Evolutionary conservation across 305 asterid species (phyloP).

Genomic region (Fraxinus nigra): DNA sequence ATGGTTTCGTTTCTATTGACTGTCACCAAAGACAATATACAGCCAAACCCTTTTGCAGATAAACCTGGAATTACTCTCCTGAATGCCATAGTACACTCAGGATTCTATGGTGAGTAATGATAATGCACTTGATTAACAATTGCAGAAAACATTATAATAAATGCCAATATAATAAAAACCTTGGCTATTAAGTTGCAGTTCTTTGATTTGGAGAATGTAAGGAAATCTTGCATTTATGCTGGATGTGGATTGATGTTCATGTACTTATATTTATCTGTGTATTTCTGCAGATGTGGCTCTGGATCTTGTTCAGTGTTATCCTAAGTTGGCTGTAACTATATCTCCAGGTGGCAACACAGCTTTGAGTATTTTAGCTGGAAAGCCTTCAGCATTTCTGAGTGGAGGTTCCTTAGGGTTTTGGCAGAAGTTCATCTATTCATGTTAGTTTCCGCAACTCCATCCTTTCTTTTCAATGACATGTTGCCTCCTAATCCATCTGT

Average conservation of each 20-base stretch:
- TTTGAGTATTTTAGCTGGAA: constrained; percentile 39
- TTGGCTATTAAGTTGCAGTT: background rate
- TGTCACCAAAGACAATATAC: constrained; percentile 26
- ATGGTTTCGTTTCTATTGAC: constrained; percentile 26
- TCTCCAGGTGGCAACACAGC: constrained; percentile 33
- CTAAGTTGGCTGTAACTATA: constrained; percentile 34
- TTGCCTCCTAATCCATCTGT: background rate
- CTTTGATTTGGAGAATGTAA: background rate
- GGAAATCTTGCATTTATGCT: background rate
- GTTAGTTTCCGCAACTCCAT: constrained; percentile 30
- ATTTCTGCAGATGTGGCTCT: constrained; percentile 35
- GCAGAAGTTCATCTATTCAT: constrained; percentile 30
- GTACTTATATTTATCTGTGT: background rate
- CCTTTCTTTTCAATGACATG: background rate
- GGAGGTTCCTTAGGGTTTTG: constrained; percentile 27
- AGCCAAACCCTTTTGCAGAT: constrained; percentile 33
- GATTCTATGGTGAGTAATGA: constrained; percentile 36
- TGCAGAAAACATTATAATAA: background rate
- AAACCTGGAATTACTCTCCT: constrained; percentile 31
- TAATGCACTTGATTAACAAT: background rate
- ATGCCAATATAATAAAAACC: background rate
- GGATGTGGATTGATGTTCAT: background rate
- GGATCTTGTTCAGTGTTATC: constrained; percentile 29
- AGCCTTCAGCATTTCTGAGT: constrained; percentile 39
- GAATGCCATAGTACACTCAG: constrained; percentile 25